A percentile compares a stretch with the other conserved stretches of the same genome.
Conservation (phyloP, 345 rosid species). For the Clarkia xantiana region DNA sequence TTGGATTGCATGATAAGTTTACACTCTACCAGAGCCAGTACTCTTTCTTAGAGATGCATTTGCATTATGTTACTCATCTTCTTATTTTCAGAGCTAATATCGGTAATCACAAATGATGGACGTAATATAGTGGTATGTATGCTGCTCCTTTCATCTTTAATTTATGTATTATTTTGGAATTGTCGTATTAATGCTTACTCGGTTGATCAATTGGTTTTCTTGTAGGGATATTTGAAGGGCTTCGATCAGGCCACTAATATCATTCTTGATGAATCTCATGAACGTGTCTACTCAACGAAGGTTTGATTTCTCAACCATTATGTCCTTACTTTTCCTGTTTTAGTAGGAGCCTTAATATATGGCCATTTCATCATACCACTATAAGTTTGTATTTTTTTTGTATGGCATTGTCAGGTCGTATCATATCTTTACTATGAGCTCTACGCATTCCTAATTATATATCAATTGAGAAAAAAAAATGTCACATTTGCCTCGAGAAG, state of each 20-base stretch:
- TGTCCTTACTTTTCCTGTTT: not conserved
- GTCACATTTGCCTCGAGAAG: too few species aligned
- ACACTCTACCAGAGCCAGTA: too few species aligned
- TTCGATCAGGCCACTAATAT: slow-evolving; percentile 89
- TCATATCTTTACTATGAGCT: too few species aligned
- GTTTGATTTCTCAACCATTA: slow-evolving; percentile 12
- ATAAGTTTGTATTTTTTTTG: too few species aligned
- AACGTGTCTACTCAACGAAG: slow-evolving; percentile 84
- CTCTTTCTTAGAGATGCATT: too few species aligned
- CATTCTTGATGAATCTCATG: slow-evolving; percentile 85
- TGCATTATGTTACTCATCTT: too few species aligned
- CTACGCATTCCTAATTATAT: too few species aligned
- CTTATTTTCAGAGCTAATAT: slow-evolving; percentile 41
- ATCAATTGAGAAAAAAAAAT: too few species aligned
- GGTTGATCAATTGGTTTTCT: not conserved
- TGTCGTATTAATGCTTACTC: not conserved
- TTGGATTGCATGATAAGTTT: too few species aligned
- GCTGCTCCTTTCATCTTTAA: not conserved
- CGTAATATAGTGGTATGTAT: slow-evolving; percentile 72
- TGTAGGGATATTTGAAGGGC: slow-evolving; percentile 63
- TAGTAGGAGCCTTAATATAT: not conserved
- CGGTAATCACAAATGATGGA: slow-evolving; percentile 82
- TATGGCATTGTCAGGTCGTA: too few species aligned
- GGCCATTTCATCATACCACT: too few species aligned
- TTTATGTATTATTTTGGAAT: too few species aligned